phyloP scores from a whole-genome alignment of 257 asterid genomes.

The Cinchona pubescens region DNA sequence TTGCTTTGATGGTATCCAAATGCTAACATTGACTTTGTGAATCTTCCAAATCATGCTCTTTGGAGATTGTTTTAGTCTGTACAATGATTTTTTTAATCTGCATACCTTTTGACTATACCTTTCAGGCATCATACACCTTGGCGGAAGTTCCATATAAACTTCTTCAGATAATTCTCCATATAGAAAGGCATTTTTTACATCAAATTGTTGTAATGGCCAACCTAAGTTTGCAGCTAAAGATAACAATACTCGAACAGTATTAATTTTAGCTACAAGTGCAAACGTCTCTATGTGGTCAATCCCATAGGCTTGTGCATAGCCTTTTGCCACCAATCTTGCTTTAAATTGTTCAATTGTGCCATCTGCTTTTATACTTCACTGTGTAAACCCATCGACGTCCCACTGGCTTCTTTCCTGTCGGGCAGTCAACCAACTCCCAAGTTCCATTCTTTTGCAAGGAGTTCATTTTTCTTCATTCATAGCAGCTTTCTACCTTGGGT shows the following conservation, averaged over 20 bases:
- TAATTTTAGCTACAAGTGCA: neutral
- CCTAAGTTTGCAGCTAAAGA: neutral
- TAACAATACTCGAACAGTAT: neutral
- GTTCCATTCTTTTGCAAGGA: no score
- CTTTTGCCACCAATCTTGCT: no score
- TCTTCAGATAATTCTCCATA: neutral
- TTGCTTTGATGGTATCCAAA: neutral
- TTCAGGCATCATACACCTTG: neutral
- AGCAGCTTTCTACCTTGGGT: neutral
- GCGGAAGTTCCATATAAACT: neutral
- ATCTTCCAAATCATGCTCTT: neutral
- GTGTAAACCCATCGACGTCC: no score
- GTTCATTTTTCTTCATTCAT: neutral
- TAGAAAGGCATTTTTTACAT: neutral
- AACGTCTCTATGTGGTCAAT: neutral
- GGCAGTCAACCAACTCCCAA: no score
- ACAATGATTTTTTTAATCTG: neutral
- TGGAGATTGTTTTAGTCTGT: neutral
- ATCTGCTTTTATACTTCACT: no score
- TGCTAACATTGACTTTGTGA: neutral
- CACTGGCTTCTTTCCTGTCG: no score
- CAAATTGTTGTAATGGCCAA: neutral
- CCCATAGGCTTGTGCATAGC: no score
- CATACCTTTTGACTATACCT: neutral
- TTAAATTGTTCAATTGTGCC: no score